Evolutionary conservation across 345 rosid genomes (phyloP), one percentile per base, ranked within the genome.

Genomic region (Kernera saxatilis): DNA sequence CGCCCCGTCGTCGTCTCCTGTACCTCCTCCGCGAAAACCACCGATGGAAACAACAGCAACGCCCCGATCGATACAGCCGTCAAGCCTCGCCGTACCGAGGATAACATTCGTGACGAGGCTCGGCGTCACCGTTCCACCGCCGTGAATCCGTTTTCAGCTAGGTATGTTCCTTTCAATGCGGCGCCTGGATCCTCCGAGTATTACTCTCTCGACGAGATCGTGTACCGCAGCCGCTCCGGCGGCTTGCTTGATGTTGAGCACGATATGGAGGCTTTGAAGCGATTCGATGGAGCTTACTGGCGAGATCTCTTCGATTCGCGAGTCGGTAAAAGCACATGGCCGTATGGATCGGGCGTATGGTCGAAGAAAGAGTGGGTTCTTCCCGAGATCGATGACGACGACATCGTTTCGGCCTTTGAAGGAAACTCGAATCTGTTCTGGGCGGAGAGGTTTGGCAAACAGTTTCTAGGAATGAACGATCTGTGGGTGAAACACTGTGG

Each of bases 401-500:
- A 92, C 60, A 92, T 92, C 70, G 88, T 89, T 37, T 84, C 88
- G 4, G 98, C 98, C n/a, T 92, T 89, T 36, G 94, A 92, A 77
- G 96, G 98, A 3, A 92, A 92, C 55, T 89, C 98, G 17, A 92
- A 92, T 62, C 76, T 92, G 61, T 92, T 89, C 74, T 89, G 96
- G 98, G 98, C 98, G 0, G 98, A 92, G 85, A 82, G 89, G 15
- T 92, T 79, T 41, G 98, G 98, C 21, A 86, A 89, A 60, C 74
- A 80, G 77, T 88, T 85, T 60, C 33, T 87, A 23, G 92, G 84
- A 8, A 92, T 92, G 98, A 85, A 81, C 41, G 96, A 92, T 81
- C 67, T 92, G 56, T 92, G 98, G 98, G 96, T 92, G 11, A 92
- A 92, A 72, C 98, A 92, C 57, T 92, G 98, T 15, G 98, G 98